These are phyloP conservation scores for Oryza longistaminata DNA, from an alignment of 176 grass and related monocot species.

Conservation along the genomic window DNA sequence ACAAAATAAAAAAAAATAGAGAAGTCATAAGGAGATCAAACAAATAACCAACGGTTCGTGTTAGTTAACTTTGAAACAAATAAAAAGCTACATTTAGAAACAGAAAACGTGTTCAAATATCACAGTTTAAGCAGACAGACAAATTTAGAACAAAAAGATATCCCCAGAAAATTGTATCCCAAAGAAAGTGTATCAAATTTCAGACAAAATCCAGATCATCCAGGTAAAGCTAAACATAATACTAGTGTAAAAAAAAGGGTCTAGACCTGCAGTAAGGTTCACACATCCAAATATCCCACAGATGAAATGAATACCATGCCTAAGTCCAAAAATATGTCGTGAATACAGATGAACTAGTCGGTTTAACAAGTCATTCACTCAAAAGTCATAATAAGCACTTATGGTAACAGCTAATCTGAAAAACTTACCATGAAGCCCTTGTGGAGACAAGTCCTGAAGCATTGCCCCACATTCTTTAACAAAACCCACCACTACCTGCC, in stretches of 20 bases:
- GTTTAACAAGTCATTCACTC: neutral
- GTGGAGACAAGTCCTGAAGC: conserved; percentile 78
- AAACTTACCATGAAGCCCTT: conserved; percentile 81
- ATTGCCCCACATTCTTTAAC: conserved; percentile 93
- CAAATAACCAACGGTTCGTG: neutral
- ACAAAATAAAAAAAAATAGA: neutral
- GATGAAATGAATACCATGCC: neutral
- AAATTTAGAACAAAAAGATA: too few relatives aligned
- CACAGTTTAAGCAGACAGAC: neutral
- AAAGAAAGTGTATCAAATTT: too few relatives aligned
- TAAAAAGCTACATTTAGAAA: neutral
- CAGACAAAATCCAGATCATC: too few relatives aligned
- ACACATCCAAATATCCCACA: neutral
- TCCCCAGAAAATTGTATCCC: too few relatives aligned
- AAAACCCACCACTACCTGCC: conserved; percentile 86
- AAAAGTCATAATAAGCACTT: neutral
- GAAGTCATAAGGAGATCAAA: neutral
- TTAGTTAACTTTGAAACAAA: neutral
- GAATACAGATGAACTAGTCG: neutral
- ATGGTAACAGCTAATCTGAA: neutral
- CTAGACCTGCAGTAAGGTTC: neutral
- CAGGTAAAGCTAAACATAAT: too few relatives aligned
- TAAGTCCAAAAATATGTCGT: neutral
- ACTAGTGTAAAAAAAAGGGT: too few relatives aligned
- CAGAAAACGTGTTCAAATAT: neutral